Conservation (phyloP, 768 basidiomycete species). For the Clitopilus hobsonii region DNA sequence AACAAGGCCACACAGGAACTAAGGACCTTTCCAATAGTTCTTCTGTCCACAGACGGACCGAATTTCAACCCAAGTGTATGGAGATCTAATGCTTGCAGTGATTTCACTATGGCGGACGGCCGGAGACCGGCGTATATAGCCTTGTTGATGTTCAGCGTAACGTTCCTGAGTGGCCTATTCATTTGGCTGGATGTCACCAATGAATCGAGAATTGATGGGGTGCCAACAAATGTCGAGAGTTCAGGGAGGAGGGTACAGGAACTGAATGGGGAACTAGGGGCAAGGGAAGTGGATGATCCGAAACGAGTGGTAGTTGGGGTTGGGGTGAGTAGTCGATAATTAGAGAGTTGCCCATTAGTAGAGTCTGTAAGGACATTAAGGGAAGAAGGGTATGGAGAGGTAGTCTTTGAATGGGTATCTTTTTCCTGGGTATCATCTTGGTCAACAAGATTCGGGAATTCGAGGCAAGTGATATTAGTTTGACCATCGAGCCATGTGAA, state of each 20-base stretch:
- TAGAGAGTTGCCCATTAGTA: not conserved
- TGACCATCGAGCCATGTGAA: conserved; percentile 41
- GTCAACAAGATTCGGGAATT: conserved; percentile 33
- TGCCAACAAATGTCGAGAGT: conserved; percentile 30
- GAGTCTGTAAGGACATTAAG: not conserved
- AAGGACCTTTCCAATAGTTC: conserved; percentile 42
- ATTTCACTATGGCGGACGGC: conserved; percentile 33
- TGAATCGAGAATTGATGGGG: conserved; percentile 26
- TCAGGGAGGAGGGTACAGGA: conserved; percentile 36
- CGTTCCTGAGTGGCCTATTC: conserved; percentile 24
- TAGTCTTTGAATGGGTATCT: conserved; percentile 5
- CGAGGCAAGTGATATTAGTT: conserved; percentile 32
- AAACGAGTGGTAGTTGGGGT: conserved; percentile 8
- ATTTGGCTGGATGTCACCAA: conserved; percentile 14
- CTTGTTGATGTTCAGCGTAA: conserved; percentile 34
- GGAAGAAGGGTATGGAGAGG: conserved; percentile 1
- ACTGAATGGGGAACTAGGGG: conserved; percentile 15
- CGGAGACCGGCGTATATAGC: conserved; percentile 43
- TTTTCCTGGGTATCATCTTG: conserved; percentile 6
- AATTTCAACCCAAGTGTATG: conserved; percentile 29
- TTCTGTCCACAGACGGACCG: conserved; percentile 32
- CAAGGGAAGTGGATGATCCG: conserved; percentile 6
- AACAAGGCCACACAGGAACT: conserved; percentile 34
- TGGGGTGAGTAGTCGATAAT: conserved; percentile 4
- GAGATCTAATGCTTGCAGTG: conserved; percentile 24